These are phyloP conservation scores for Platanthera zijinensis DNA, from an alignment of 106 monocot genomes.

Conservation along the genomic window DNA sequence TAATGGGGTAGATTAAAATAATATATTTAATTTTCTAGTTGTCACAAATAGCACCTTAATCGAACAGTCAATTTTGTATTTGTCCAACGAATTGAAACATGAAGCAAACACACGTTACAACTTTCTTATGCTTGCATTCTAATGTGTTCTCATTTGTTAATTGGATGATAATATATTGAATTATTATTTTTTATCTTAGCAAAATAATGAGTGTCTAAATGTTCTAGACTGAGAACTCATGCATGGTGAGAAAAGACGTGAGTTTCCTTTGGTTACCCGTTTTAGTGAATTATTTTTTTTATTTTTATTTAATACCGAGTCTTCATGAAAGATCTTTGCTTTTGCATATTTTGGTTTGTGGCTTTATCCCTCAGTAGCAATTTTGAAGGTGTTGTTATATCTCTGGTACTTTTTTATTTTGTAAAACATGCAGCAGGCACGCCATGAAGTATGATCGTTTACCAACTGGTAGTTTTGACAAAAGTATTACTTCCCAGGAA, in stretches of 20 bases:
- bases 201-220: not conserved
- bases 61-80: no score
- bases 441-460: conserved; percentile 18
- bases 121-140: not conserved
- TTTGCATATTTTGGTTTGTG: not conserved
- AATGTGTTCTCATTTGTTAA: not conserved
- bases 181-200: not conserved
- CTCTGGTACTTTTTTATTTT: not conserved
- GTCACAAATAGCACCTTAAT: no score
- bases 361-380: not conserved
- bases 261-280: not conserved
- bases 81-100: no score
- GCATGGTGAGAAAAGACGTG: not conserved
- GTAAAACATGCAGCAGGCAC: conserved; percentile 12
- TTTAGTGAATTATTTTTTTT: not conserved
- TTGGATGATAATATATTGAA: not conserved
- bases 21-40: no score
- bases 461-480: conserved; percentile 24
- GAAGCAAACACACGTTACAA: no score
- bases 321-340: not conserved
- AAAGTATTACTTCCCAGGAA: conserved; percentile 23
- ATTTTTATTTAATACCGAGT: not conserved
- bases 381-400: not conserved
- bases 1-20: no score
- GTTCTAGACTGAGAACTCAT: not conserved